Evolutionary conservation across 2,329 filamentous ascomycete genomes (phyloP).

Genomic region (Trichoderma breve): DNA sequence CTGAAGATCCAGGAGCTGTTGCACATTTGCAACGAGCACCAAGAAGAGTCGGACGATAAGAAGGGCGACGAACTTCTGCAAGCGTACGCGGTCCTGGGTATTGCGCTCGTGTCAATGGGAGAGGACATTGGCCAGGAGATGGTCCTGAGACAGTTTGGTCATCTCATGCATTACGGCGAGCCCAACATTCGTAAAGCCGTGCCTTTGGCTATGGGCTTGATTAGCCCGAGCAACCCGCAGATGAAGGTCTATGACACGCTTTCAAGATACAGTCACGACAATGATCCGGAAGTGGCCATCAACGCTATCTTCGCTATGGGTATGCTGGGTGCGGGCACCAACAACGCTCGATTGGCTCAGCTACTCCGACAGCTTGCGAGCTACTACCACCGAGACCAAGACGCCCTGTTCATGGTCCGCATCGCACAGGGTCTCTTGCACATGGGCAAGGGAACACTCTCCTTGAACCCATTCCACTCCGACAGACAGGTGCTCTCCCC

Average conservation of each 20-base stretch:
- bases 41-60: conserved; percentile 91
- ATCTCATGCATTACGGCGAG: conserved; percentile 98
- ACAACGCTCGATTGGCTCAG: conserved; percentile 95
- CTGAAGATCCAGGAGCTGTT: conserved; percentile 96
- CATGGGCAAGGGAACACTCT: conserved; percentile 98
- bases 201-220: conserved; percentile 91
- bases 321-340: conserved; percentile 91
- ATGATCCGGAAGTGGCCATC: conserved; percentile 95
- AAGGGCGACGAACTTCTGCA: conserved; percentile 94
- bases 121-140: conserved; percentile 98
- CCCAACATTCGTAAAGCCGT: conserved; percentile 96
- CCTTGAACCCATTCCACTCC: conserved; percentile 98
- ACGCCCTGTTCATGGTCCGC: conserved; percentile 97
- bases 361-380: conserved; percentile 90
- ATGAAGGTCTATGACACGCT: conserved; percentile 99
- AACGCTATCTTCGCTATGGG: conserved; percentile 99
- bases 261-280: conserved; percentile 97
- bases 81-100: conserved; percentile 90
- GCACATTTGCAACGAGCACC: conserved; percentile 96
- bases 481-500: conserved; percentile 93
- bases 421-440: conserved; percentile 96
- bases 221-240: conserved; percentile 96
- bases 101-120: conserved; percentile 94
- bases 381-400: conserved; percentile 96
- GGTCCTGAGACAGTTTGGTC: conserved; percentile 94